A percentile compares a stretch with the other conserved stretches of the same genome.
phyloP scores from a whole-genome alignment of 805 yeast genomes.

The Teunomyces barrocoloradensis region DNA sequence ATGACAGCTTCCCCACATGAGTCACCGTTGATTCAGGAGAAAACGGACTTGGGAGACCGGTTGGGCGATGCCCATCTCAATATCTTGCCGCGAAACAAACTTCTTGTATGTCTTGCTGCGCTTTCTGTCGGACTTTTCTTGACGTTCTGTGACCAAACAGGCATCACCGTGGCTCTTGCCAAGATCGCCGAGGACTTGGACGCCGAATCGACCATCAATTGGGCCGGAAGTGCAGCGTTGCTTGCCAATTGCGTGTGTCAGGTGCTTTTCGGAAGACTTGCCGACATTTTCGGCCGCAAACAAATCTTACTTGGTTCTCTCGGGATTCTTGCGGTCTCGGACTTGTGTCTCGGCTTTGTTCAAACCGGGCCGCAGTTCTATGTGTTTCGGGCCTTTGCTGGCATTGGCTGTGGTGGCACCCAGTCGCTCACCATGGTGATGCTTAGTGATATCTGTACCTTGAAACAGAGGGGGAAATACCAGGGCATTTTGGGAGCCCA shows the following conservation, averaged over 20 bases:
- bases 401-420: slow-evolving; percentile 59
- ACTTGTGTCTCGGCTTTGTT: slow-evolving; percentile 40
- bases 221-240: slow-evolving; percentile 74
- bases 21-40: not conserved
- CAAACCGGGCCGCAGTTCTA: slow-evolving; percentile 45
- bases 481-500: slow-evolving; percentile 40
- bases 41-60: slow-evolving; percentile 14
- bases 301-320: slow-evolving; percentile 44
- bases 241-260: slow-evolving; percentile 72
- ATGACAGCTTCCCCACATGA: not conserved
- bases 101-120: slow-evolving; percentile 17
- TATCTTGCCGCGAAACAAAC: slow-evolving; percentile 16
- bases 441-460: slow-evolving; percentile 54
- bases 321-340: slow-evolving; percentile 43
- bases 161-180: slow-evolving; percentile 22
- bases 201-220: slow-evolving; percentile 28
- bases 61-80: slow-evolving; percentile 21
- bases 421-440: slow-evolving; percentile 50
- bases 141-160: slow-evolving; percentile 21
- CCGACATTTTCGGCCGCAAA: slow-evolving; percentile 62
- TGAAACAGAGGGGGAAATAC: slow-evolving; percentile 51
- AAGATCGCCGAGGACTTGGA: slow-evolving; percentile 17
- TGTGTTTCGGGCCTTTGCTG: slow-evolving; percentile 53
- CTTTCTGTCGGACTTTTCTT: slow-evolving; percentile 18
- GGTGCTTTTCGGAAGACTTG: slow-evolving; percentile 67